Evolutionary conservation across 179 eudicot genomes (phyloP).

Genomic region (Beta macrorhiza): DNA sequence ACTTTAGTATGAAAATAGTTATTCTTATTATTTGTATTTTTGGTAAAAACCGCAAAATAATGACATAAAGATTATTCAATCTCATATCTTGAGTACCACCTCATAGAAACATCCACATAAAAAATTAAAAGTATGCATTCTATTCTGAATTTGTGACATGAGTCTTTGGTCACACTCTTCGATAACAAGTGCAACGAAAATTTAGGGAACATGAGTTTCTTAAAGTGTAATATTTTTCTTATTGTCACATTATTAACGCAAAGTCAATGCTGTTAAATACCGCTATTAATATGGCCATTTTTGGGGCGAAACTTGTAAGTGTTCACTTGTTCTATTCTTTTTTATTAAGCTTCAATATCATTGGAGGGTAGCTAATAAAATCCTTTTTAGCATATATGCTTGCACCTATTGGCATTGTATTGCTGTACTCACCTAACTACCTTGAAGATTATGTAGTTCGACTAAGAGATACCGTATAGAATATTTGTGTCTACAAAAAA

Average conservation of each 20-base stretch:
- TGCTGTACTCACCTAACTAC: constrained; percentile 8
- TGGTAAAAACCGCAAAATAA: too few relatives aligned
- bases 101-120: too few relatives aligned
- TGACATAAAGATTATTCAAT: too few relatives aligned
- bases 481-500: neutral
- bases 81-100: too few relatives aligned
- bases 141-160: too few relatives aligned
- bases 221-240: too few relatives aligned
- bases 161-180: too few relatives aligned
- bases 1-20: too few relatives aligned
- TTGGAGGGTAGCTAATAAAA: neutral
- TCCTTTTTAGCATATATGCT: neutral
- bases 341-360: neutral
- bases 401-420: neutral
- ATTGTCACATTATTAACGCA: neutral
- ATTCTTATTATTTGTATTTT: too few relatives aligned
- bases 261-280: neutral
- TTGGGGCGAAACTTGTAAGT: neutral
- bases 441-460: constrained; percentile 3
- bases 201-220: too few relatives aligned
- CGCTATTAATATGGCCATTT: neutral
- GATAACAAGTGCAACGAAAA: too few relatives aligned
- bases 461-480: neutral
- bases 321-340: neutral
- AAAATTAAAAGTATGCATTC: too few relatives aligned